Base-by-base conservation (phyloP, 2,329 filamentous ascomycete species). In the Dactylella cylindrospora region DNA sequence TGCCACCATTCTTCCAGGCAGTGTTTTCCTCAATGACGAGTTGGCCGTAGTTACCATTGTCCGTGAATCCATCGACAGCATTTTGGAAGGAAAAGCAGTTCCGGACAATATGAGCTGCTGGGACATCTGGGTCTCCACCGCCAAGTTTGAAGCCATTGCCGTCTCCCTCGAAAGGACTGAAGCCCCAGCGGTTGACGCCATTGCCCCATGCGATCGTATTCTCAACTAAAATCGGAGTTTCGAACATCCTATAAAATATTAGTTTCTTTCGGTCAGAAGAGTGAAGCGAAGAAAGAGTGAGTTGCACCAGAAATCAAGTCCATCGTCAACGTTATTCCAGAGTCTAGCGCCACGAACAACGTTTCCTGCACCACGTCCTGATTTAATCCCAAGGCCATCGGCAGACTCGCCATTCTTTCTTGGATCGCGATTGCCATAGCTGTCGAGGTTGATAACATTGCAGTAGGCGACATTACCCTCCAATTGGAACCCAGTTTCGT, bases 301-400 rank as follows among this genome's bases (percentile, higher is more conserved):
- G 5, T 10, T 45, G 13, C 31, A 59, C 68, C 53, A 77, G 0
- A 77, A 68, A 65, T 77, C 76, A 3, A 77, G 69, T 1, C 77
- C 77, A 46, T 79, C 77, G 31, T 79, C 77, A 5, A 78, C 77
- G 25, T 79, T 79, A 47, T 79, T 73, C 75, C 76, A 79, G 0
- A 78, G 71, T 13, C 77, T 73, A 0, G 76, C 74, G 4, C 75
- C 75, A 22, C 73, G 72, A 5, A 78, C 65, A 1, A 75, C 65
- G 44, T 79, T 79, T 6, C 77, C 77, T 15, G 72, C 72, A 2
- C 77, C 77, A 1, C 68, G 71, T 5, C 77, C 77, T 36, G 75
- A 73, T 67, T 79, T 79, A 67, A 73, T 74, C 1, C 73, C 77
- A 36, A 78, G 76, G 0, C 77, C 77, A 47, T 79, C 77, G 7